A percentile compares a stretch with the other conserved stretches of the same genome.
Conservation (phyloP, 345 rosid genomes). For the Psidium guajava region DNA sequence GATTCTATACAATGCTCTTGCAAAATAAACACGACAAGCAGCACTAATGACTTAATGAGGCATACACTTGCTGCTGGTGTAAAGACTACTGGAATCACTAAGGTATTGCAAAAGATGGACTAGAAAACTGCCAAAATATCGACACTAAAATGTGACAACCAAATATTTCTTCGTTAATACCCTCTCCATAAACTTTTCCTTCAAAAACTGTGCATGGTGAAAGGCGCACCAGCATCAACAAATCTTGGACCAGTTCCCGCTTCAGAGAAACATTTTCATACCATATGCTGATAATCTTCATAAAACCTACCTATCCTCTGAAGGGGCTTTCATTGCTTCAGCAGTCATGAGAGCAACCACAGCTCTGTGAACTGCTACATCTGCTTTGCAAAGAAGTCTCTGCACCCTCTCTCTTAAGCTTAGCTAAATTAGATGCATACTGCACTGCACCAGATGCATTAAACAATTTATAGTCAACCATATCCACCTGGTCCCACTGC, state of each 20-base stretch:
- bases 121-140: not conserved
- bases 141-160: not conserved
- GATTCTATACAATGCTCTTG: not conserved
- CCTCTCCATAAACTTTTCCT: not conserved
- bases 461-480: slow-evolving; percentile 52
- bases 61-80: not conserved
- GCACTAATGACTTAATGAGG: not conserved
- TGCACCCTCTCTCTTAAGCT: slow-evolving; percentile 68
- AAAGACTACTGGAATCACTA: not conserved
- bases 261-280: not conserved
- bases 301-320: slow-evolving; percentile 22
- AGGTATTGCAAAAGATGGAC: not conserved
- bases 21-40: not conserved
- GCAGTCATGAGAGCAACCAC: slow-evolving; percentile 80
- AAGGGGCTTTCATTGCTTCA: slow-evolving; percentile 64
- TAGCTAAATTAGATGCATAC: slow-evolving; percentile 54
- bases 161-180: not conserved
- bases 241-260: not conserved
- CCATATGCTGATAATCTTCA: not conserved
- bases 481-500: slow-evolving; percentile 35
- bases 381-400: slow-evolving; percentile 68
- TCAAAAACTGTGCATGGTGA: not conserved
- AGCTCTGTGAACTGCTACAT: slow-evolving; percentile 84
- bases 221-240: not conserved
- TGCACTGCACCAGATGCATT: slow-evolving; percentile 74